phyloP scores from a whole-genome alignment of 257 asterid species.

The Fraxinus americana region DNA sequence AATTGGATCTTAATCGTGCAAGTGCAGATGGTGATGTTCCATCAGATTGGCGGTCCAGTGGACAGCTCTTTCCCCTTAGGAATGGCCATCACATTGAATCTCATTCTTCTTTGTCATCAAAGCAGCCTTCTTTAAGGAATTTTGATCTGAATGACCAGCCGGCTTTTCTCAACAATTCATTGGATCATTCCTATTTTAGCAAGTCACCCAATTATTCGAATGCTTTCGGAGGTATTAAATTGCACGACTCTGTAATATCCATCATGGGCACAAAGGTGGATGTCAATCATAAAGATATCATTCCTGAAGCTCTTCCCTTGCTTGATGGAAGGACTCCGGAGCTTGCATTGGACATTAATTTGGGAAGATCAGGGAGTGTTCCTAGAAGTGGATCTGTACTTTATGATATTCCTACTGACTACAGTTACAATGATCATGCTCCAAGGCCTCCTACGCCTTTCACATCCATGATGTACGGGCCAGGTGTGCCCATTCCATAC shows the following conservation, averaged over 20 bases:
- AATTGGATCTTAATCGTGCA: constrained; percentile 62
- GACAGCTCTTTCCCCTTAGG: constrained; percentile 37
- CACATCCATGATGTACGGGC: constrained; percentile 47
- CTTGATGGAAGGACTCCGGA: constrained; percentile 52
- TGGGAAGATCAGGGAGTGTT: constrained; percentile 41
- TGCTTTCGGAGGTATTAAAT: background rate
- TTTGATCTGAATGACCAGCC: constrained; percentile 82
- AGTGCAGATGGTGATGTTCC: constrained; percentile 41
- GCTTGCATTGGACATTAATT: constrained; percentile 43
- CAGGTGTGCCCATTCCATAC: constrained; percentile 63
- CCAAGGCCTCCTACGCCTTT: constrained; percentile 50
- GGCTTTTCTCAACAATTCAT: constrained; percentile 43
- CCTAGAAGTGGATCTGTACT: constrained; percentile 51
- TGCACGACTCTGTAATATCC: constrained; percentile 38
- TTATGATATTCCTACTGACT: constrained; percentile 47
- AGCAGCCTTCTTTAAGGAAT: constrained; percentile 49
- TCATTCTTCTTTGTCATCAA: constrained; percentile 58
- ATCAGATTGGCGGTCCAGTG: constrained; percentile 42
- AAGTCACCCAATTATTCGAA: constrained; percentile 41
- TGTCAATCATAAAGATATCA: constrained; percentile 45
- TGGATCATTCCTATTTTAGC: constrained; percentile 35
- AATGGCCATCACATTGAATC: constrained; percentile 32
- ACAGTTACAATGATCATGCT: constrained; percentile 49
- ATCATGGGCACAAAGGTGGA: constrained; percentile 78
- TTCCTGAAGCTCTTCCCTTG: constrained; percentile 39